phyloP scores from a whole-genome alignment of 2,329 filamentous ascomycete genomes.

The Fusarium nanum region DNA sequence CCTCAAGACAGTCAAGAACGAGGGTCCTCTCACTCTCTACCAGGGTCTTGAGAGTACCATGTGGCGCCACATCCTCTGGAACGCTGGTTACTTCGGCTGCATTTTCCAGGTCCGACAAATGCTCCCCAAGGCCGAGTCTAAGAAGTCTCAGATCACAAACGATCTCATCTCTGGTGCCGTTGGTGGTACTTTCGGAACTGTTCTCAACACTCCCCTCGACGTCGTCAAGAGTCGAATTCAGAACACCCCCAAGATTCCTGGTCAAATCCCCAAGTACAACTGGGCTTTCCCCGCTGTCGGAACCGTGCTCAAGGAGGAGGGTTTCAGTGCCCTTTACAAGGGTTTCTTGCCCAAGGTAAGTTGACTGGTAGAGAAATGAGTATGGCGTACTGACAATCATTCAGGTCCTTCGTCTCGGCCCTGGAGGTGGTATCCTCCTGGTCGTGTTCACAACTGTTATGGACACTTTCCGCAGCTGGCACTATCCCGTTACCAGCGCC shows the following conservation, averaged over 20 bases:
- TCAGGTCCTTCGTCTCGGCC: slow-evolving; percentile 62
- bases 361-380: slow-evolving; percentile 52
- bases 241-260: slow-evolving; percentile 87
- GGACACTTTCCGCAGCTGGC: slow-evolving; percentile 85
- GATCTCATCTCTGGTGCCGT: slow-evolving; percentile 88
- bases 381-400: slow-evolving; percentile 4
- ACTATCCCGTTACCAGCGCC: slow-evolving; percentile 40
- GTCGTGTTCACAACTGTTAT: slow-evolving; percentile 89
- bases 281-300: slow-evolving; percentile 93
- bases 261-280: slow-evolving; percentile 92
- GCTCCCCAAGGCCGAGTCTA: slow-evolving; percentile 83
- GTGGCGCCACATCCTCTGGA: slow-evolving; percentile 93
- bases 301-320: slow-evolving; percentile 93
- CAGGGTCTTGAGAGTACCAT: slow-evolving; percentile 96
- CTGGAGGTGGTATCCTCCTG: slow-evolving; percentile 75
- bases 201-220: slow-evolving; percentile 95
- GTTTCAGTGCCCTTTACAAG: slow-evolving; percentile 93
- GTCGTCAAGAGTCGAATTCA: slow-evolving; percentile 99
- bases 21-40: slow-evolving; percentile 90
- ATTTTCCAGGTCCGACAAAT: slow-evolving; percentile 96
- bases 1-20: slow-evolving; percentile 81
- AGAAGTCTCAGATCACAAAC: slow-evolving; percentile 84
- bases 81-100: slow-evolving; percentile 96
- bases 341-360: slow-evolving; percentile 97
- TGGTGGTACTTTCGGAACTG: slow-evolving; percentile 88